These are phyloP conservation scores for Solanum neorickii DNA, from an alignment of 257 asterid species.

Conservation along the genomic window DNA sequence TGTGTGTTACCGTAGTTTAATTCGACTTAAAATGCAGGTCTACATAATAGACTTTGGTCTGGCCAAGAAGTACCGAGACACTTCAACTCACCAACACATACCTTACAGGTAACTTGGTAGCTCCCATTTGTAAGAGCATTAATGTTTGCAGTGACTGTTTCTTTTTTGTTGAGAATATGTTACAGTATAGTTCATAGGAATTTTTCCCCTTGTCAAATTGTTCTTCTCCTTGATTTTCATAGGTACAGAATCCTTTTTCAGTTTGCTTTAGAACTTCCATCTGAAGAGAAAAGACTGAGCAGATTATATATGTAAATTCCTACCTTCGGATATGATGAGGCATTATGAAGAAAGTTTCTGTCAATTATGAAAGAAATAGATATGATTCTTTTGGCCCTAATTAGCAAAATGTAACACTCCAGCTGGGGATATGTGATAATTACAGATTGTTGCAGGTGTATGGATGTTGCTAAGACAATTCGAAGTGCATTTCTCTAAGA, in stretches of 20 bases:
- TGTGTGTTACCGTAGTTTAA: background rate
- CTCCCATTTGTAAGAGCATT: background rate
- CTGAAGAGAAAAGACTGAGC: background rate
- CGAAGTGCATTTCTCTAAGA: background rate
- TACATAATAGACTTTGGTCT: conserved; percentile 89
- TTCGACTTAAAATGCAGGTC: conserved; percentile 42
- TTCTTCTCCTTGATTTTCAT: background rate
- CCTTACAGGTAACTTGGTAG: conserved; percentile 66
- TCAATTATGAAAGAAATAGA: background rate
- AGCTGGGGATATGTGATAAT: background rate
- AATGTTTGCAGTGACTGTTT: background rate
- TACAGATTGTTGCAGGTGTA: background rate
- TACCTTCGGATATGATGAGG: background rate
- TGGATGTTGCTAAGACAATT: background rate
- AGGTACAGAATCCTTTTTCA: background rate
- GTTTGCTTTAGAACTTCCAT: background rate
- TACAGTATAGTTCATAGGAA: background rate
- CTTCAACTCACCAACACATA: conserved; percentile 74
- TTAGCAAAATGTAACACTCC: background rate
- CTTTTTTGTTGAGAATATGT: background rate
- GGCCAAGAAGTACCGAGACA: conserved; percentile 93
- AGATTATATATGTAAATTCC: background rate
- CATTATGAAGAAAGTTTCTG: background rate
- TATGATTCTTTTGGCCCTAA: background rate
- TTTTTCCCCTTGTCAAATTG: background rate